Evolutionary conservation across 2,329 filamentous ascomycete species (phyloP).

Genomic region (Thielaviopsis cerberus): DNA sequence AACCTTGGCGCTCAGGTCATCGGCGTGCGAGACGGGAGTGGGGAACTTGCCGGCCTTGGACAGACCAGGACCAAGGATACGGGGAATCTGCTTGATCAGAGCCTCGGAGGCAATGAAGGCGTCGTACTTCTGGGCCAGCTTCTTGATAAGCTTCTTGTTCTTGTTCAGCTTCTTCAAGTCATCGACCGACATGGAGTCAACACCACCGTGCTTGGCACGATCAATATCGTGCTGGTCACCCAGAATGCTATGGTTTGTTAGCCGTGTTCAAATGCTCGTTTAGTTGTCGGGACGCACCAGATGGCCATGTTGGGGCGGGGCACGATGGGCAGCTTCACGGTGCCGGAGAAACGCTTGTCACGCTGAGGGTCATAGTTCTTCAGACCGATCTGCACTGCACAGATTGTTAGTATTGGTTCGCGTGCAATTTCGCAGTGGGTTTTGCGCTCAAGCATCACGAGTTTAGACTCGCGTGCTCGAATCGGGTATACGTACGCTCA

Average conservation of each 20-base stretch:
- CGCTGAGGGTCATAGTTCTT: slow-evolving; percentile 99
- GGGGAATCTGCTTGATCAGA: slow-evolving; percentile 98
- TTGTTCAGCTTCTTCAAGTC: slow-evolving; percentile 99
- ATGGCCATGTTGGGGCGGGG: slow-evolving; percentile 82
- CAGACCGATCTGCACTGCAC: slow-evolving; percentile 60
- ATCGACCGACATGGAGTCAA: slow-evolving; percentile 95
- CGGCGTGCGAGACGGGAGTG: slow-evolving; percentile 88
- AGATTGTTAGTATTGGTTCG: not conserved
- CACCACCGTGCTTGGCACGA: slow-evolving; percentile 96
- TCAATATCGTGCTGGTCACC: slow-evolving; percentile 91
- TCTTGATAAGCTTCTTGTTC: slow-evolving; percentile 99
- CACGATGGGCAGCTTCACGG: slow-evolving; percentile 82
- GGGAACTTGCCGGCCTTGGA: slow-evolving; percentile 99
- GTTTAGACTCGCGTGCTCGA: not conserved
- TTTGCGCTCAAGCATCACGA: slow-evolving; percentile 12
- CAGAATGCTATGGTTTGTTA: slow-evolving; percentile 27
- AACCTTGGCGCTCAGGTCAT: slow-evolving; percentile 88
- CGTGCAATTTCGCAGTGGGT: not conserved
- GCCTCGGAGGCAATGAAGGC: slow-evolving; percentile 94
- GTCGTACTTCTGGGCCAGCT: slow-evolving; percentile 99
- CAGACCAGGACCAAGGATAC: slow-evolving; percentile 96
- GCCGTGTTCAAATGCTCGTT: not conserved
- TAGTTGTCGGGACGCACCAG: slow-evolving; percentile 28
- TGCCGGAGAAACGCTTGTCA: slow-evolving; percentile 99
- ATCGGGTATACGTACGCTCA: slow-evolving; percentile 29